Percentiles rank a stretch among this genome's conserved stretches.
Evolutionary conservation across 306 rosid genomes (phyloP).

Genomic region (Rubus parviflorus): DNA sequence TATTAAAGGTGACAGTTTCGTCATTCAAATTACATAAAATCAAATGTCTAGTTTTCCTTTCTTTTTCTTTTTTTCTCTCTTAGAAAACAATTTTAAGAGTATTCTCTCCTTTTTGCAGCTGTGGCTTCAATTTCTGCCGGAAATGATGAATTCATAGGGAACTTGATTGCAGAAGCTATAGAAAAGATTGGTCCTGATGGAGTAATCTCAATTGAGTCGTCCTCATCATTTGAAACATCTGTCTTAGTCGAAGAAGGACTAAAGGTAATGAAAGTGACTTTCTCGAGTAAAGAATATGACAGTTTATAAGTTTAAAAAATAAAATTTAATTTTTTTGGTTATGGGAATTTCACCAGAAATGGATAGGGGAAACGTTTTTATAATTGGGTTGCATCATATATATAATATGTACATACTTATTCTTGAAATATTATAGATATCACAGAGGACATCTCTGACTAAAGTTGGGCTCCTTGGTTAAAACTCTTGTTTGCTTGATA

Average conservation of each 20-base stretch:
- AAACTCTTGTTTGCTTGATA: neutral
- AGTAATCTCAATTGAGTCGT: slow-evolving; percentile 77
- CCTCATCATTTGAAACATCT: slow-evolving; percentile 76
- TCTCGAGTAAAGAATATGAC: neutral
- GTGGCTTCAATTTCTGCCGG: slow-evolving; percentile 93
- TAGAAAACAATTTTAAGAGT: neutral
- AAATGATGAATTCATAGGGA: slow-evolving; percentile 81
- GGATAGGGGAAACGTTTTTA: neutral
- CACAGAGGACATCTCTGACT: neutral
- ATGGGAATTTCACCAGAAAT: neutral
- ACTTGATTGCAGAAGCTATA: slow-evolving; percentile 82
- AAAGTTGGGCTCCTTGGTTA: neutral
- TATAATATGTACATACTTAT: too few species aligned
- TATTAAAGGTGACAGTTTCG: slow-evolving; percentile 61
- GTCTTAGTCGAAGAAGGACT: slow-evolving; percentile 90
- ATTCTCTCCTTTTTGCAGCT: slow-evolving; percentile 50
- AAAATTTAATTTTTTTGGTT: neutral
- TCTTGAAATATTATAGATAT: neutral
- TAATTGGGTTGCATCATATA: neutral
- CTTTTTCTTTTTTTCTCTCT: neutral
- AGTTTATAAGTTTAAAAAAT: neutral
- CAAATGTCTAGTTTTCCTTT: neutral
- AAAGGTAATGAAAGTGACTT: slow-evolving; percentile 55
- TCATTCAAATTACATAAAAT: slow-evolving; percentile 27
- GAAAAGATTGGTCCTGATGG: slow-evolving; percentile 93